phyloP scores from a whole-genome alignment of 306 rosid species.

The Cicer chorassanicum region DNA sequence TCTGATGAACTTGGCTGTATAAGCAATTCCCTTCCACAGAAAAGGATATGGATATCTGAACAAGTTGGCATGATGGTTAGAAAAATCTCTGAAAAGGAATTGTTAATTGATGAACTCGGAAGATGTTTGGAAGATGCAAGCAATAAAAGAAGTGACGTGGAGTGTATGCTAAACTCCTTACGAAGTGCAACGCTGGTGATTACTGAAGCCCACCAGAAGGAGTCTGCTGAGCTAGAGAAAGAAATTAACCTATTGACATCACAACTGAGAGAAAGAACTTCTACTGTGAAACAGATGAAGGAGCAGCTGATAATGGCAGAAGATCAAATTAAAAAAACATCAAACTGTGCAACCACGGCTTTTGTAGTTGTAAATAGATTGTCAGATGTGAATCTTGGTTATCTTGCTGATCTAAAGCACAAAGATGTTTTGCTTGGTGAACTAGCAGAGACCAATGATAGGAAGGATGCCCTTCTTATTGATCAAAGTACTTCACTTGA shows the following conservation, averaged over 20 bases:
- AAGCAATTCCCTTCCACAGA: slow-evolving; percentile 76
- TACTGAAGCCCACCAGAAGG: slow-evolving; percentile 88
- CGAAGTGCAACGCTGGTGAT: slow-evolving; percentile 82
- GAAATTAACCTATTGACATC: slow-evolving; percentile 61
- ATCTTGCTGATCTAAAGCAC: slow-evolving; percentile 56
- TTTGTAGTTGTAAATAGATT: slow-evolving; percentile 74
- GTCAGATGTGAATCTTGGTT: slow-evolving; percentile 64
- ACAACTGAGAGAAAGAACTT: slow-evolving; percentile 57
- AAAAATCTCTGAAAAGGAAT: slow-evolving; percentile 77
- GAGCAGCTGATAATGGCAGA: slow-evolving; percentile 59
- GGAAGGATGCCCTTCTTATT: slow-evolving; percentile 59
- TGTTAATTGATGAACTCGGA: slow-evolving; percentile 76
- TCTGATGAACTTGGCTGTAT: slow-evolving; percentile 66
- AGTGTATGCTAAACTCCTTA: slow-evolving; percentile 85
- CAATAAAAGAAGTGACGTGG: slow-evolving; percentile 80
- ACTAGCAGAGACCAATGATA: slow-evolving; percentile 55
- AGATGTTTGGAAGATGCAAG: slow-evolving; percentile 86
- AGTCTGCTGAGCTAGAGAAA: slow-evolving; percentile 64
- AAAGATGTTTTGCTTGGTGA: slow-evolving; percentile 59
- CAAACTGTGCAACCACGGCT: slow-evolving; percentile 78
- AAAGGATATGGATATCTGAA: slow-evolving; percentile 93
- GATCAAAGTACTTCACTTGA: slow-evolving; percentile 59
- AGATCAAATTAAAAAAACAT: slow-evolving; percentile 58
- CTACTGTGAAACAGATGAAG: slow-evolving; percentile 53
- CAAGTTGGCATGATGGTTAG: slow-evolving; percentile 70